A percentile compares a stretch with the other conserved stretches of the same genome.
Evolutionary conservation across 352 stramenopile species (phyloP).

Genomic region (Thalassiosira allenii): DNA sequence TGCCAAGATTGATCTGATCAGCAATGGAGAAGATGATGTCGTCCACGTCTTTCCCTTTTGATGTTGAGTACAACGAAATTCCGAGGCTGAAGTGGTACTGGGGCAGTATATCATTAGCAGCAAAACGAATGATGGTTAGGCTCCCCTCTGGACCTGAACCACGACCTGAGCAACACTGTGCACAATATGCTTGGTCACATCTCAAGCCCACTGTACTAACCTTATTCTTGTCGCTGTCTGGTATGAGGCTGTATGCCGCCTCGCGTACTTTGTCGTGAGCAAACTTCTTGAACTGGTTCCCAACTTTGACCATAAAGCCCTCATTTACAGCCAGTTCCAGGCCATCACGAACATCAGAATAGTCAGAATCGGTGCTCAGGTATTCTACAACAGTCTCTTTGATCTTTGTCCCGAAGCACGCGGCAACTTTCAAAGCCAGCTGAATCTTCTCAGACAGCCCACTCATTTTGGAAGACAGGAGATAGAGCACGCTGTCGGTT

Average conservation of each 20-base stretch:
- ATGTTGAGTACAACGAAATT: not conserved
- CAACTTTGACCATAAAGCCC: slow-evolving; percentile 37
- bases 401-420: slow-evolving; percentile 44
- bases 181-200: no score
- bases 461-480: slow-evolving; percentile 52
- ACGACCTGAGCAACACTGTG: no score
- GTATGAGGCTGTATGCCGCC: slow-evolving; percentile 22
- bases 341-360: slow-evolving; percentile 1
- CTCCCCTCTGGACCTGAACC: no score
- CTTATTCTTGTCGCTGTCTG: slow-evolving; percentile 11
- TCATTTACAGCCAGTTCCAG: slow-evolving; percentile 19
- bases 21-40: slow-evolving; percentile 13
- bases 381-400: slow-evolving; percentile 4
- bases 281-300: slow-evolving; percentile 5
- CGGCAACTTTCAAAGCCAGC: slow-evolving; percentile 34
- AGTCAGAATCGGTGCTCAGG: not conserved
- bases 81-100: slow-evolving; percentile 13
- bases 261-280: slow-evolving; percentile 27
- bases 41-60: slow-evolving; percentile 6
- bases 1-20: slow-evolving; percentile 25
- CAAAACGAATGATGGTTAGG: no score
- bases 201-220: no score
- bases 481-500: slow-evolving; percentile 12
- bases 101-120: no score
- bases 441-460: slow-evolving; percentile 19